Evolutionary conservation across 306 rosid genomes (phyloP), one percentile per base, ranked within the genome.

Genomic region (Vicia sativa): DNA sequence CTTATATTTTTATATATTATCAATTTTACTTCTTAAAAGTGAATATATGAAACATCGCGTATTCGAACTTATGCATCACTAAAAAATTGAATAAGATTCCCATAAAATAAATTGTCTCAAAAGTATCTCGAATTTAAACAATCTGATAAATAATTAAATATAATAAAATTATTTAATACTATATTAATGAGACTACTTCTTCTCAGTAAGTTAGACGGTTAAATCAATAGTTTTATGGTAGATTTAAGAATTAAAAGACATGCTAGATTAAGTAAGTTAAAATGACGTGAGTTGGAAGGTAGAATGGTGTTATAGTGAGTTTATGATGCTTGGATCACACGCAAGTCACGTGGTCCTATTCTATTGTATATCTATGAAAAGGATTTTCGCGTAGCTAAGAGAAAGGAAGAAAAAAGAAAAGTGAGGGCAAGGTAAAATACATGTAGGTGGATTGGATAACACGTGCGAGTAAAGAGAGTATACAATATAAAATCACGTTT

Each of bases 231-330:
- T 31, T 31, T 31, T 31, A 31, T 31, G 0, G 8, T 31, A 6
- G 38, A 9, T 41, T 0, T 41, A 3, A 10, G 8, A 52, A 21
- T 21, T 10, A 11, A 21, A 5, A 21, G 34, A 19, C 21, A 21
- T 23, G 5, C 57, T 52, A 9, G 23, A 23, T 54, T 54, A 54
- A 26, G 61, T 23, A 56, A 44, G 11, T 50, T 43, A 1, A 41
- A 68, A 67, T 82, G 84, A 70, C 92, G 81, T 88, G 75, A 73
- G 79, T 83, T 78, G 71, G 72, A 91, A 87, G 89, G 73, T 65
- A 54, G 28, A 25, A 49, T 62, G 67, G 62, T 39, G 43, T 6
- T 52, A 55, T 55, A 41, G 72, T 59, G 77, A 58, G 57, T 12
- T 71, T 71, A 76, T 29, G 57, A 70, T 42, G 79, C 83, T 76